Conservation (phyloP, 805 yeast species). For the Nakazawaea siamensis region DNA sequence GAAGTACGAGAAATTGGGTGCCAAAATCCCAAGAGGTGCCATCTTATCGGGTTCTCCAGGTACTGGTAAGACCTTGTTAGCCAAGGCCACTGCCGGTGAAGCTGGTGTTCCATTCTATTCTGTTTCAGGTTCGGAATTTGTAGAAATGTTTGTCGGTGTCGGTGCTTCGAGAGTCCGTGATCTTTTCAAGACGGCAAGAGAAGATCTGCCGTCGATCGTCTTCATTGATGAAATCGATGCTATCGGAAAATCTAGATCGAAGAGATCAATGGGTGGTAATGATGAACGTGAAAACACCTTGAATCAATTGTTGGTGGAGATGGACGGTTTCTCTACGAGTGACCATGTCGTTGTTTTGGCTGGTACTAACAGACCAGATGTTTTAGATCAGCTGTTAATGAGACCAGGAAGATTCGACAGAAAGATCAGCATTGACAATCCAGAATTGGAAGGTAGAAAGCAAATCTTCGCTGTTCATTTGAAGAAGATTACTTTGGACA, state of each 20-base stretch:
- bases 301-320: conserved; percentile 86
- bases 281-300: conserved; percentile 92
- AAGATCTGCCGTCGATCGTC: conserved; percentile 83
- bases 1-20: conserved; percentile 83
- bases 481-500: conserved; percentile 41
- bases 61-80: conserved; percentile 89
- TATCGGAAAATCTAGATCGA: conserved; percentile 76
- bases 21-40: conserved; percentile 94
- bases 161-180: conserved; percentile 95
- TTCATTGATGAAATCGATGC: conserved; percentile 96
- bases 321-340: conserved; percentile 87
- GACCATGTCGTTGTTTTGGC: conserved; percentile 93
- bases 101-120: conserved; percentile 91
- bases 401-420: conserved; percentile 96
- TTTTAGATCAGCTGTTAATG: conserved; percentile 79
- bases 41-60: conserved; percentile 94
- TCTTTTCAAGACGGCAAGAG: conserved; percentile 81
- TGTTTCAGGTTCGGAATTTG: conserved; percentile 90
- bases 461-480: conserved; percentile 80
- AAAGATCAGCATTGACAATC: conserved; percentile 78
- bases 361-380: conserved; percentile 91
- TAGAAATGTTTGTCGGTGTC: conserved; percentile 96
- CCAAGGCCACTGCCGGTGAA: conserved; percentile 95
- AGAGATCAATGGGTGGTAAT: conserved; percentile 68
- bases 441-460: conserved; percentile 84